These are phyloP conservation scores for Sonneratia alba DNA, from an alignment of 345 rosid species.

Conservation along the genomic window DNA sequence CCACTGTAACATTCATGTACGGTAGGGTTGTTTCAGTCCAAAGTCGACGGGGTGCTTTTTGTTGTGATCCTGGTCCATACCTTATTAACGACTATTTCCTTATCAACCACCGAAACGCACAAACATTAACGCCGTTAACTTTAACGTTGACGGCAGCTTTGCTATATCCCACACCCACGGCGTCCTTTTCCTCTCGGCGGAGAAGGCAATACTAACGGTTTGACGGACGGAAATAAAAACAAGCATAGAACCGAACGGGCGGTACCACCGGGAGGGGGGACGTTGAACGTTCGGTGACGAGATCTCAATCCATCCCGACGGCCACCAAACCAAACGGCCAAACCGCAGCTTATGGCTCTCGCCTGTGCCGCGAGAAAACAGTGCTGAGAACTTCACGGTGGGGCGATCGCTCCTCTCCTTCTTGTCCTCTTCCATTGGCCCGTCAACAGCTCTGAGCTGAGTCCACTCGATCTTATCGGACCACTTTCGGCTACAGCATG, in stretches of 20 bases:
- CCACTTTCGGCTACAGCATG: conserved; percentile 14
- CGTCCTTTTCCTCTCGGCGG: not conserved
- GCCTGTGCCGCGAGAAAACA: not conserved
- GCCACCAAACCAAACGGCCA: conserved; percentile 25
- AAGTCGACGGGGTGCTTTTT: too few species aligned
- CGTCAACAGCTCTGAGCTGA: not conserved
- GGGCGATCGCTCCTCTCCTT: not conserved
- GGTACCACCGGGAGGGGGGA: conserved; percentile 9
- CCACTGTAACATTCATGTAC: too few species aligned
- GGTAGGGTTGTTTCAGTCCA: too few species aligned
- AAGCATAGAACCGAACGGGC: not conserved
- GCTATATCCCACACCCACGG: not conserved
- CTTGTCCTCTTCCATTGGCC: not conserved
- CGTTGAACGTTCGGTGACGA: conserved; percentile 28
- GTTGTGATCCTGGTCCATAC: too few species aligned
- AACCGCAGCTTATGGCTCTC: conserved; percentile 1
- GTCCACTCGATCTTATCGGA: not conserved
- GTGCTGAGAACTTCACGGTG: not conserved
- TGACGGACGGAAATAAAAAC: not conserved
- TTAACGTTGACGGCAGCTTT: not conserved
- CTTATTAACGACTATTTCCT: too few species aligned
- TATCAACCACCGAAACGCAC: too few species aligned
- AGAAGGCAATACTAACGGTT: not conserved
- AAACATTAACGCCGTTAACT: too few species aligned
- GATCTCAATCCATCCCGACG: not conserved